Base-by-base conservation (phyloP, 1,284 basidiomycete species). In the Pterulicium gracile region DNA sequence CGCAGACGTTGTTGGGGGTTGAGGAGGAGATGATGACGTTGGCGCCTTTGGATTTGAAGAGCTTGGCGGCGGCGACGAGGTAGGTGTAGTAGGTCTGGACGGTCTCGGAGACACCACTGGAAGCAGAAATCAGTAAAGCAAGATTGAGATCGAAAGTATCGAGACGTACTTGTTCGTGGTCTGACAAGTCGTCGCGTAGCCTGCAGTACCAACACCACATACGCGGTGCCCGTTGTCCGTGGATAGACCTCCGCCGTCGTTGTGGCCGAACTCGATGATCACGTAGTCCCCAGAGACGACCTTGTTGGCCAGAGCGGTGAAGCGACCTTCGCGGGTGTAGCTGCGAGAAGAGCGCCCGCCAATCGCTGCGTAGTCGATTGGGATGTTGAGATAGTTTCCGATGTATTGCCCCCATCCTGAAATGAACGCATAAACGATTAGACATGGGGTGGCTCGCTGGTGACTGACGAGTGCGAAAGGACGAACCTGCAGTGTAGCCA, bases 1-100 rank as follows among this genome's bases (percentile, higher is more conserved):
- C 18, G 67, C 70, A 73, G 21, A 63, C 62, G 54, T 75, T 69
- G 52, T 67, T 58, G 2, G 72, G 72, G 3, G 72, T 75, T 52
- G 70, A 67, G n/a, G 66, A 65, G 15, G 68, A 69, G 21, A 73
- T 58, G 49, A 75, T 72, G 21, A 65, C 62, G 23, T 63, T 67
- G 21, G 64, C 70, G 14, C 70, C 72, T 55, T 73, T 73, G 2
- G 68, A 65, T 54, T 67, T 60, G 41, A 72, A 53, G 15, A 64
- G 47, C 22, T 58, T 64, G 36, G 67, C 61, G 1, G 71, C 69
- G 49, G 72, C 68, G 49, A 67, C 62, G 48, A 70, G 61, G 48
- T 70, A 69, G 50, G 52, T 68, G 19, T 61, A 61, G 54, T 64
- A 70, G 2, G 62, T 66, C 49, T 68, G 66, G 24, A 70, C 64